These are phyloP conservation scores for Septoria linicola DNA, from an alignment of 2,329 filamentous ascomycete genomes.

Conservation along the genomic window DNA sequence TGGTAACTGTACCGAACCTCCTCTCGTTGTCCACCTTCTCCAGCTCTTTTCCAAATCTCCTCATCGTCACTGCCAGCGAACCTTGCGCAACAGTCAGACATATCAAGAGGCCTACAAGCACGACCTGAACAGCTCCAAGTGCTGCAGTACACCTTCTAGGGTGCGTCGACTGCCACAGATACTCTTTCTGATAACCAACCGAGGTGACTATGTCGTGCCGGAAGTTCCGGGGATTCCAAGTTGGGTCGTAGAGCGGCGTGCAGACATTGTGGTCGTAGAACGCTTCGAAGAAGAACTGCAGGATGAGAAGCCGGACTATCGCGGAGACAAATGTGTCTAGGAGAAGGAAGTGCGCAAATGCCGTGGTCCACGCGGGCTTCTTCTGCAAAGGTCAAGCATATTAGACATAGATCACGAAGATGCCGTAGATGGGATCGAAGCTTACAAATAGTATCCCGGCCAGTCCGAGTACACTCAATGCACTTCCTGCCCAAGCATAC, in stretches of 20 bases:
- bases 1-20: neutral
- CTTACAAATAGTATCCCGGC: constrained; percentile 28
- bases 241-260: constrained; percentile 22
- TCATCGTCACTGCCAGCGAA: constrained; percentile 25
- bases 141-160: constrained; percentile 25
- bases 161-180: constrained; percentile 21
- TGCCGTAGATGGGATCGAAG: too few species aligned
- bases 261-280: constrained; percentile 31
- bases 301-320: constrained; percentile 26
- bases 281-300: constrained; percentile 29
- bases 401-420: neutral
- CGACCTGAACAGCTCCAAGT: constrained; percentile 25
- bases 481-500: constrained; percentile 33
- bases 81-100: constrained; percentile 24
- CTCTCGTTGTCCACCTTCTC: constrained; percentile 7
- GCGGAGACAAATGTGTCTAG: constrained; percentile 31
- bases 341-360: constrained; percentile 32
- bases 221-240: constrained; percentile 24
- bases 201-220: constrained; percentile 27
- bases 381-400: constrained; percentile 16
- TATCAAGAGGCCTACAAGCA: constrained; percentile 20
- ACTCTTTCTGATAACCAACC: constrained; percentile 27
- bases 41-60: constrained; percentile 22
- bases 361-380: constrained; percentile 23
- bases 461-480: constrained; percentile 29